Evolutionary conservation across 495 filamentous ascomycete species (phyloP), one percentile per base, ranked within the genome.

Genomic region (Mytilinidion resinicola): DNA sequence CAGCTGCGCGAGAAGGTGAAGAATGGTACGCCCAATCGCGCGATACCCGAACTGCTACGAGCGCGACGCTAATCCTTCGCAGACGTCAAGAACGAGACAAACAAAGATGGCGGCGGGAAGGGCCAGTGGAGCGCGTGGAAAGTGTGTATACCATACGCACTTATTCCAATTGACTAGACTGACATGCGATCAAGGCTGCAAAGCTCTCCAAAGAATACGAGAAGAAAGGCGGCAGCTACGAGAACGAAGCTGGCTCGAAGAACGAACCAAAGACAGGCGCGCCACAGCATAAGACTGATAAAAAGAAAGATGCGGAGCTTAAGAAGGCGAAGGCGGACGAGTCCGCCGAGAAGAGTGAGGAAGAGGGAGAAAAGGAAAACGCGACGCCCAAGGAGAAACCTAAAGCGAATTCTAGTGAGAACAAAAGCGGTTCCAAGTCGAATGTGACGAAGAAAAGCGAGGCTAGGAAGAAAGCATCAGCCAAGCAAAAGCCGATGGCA

Each of bases 41-140:
- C 53, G 4, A 37, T 2, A n/a, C 30, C 38, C 47, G 30, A 33
- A 57, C 61, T 36, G 46, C 33, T 21, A 21, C 35, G 7, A 51
- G 21, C 10, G 37, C 25, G 53, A 51, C 3, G 41, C 25, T 30
- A 30, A 30, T 3, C 6, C 2, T 3, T n/a, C 42, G 57, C 57
- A 75, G 65, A 81, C 56, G 76, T 78, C 59, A 73, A 78, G 53
- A 76, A 78, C 62, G 73, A 78, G 55, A 70, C 74, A 9, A 80
- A 82, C 58, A 80, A 81, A 63, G 78, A 79, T 17, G 79, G 80
- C 1, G 68, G 72, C 43, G 80, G 79, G 34, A 72, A 80, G 54
- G 78, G 79, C 9, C 75, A 81, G 54, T 78, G 77, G 80, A 72
- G 76, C 15, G 80, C 79, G 9, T 82, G 80, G 79, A 82, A 82